A percentile compares a stretch with the other conserved stretches of the same genome.
Conservation (phyloP, 129 eudicot genomes). For the Saposhnikovia divaricata region DNA sequence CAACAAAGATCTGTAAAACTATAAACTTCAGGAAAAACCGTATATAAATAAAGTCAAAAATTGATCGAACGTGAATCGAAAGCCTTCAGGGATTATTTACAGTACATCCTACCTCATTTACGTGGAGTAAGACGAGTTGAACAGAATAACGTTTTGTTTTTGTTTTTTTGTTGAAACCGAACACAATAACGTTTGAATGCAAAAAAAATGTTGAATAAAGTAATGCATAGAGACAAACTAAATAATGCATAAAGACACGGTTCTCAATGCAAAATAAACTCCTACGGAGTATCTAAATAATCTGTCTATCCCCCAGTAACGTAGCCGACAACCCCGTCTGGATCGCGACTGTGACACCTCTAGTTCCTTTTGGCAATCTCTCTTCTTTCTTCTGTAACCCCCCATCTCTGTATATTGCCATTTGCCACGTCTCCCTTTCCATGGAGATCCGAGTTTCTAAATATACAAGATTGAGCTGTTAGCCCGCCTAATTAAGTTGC, state of each 20-base stretch:
- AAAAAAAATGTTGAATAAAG: too few relatives aligned
- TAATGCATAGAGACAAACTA: too few relatives aligned
- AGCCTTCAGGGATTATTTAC: not conserved
- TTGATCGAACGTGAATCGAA: too few relatives aligned
- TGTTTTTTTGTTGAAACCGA: not conserved
- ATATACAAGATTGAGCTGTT: too few relatives aligned
- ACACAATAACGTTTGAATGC: not conserved
- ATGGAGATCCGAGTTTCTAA: not conserved
- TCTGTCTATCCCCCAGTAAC: not conserved
- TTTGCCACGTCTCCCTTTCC: conserved; percentile 7
- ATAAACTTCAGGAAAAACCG: too few relatives aligned
- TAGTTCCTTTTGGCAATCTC: conserved; percentile 32
- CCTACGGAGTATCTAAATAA: too few relatives aligned
- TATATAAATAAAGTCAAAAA: too few relatives aligned
- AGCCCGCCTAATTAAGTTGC: too few relatives aligned
- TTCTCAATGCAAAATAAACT: not conserved
- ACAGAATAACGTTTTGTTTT: too few relatives aligned
- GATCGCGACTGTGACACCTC: conserved; percentile 20
- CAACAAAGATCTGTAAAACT: too few relatives aligned
- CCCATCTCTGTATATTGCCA: not conserved
- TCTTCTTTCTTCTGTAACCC: not conserved
- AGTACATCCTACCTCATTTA: not conserved
- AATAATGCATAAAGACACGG: not conserved
- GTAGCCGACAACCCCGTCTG: conserved; percentile 30
- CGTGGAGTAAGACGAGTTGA: too few relatives aligned